These are phyloP conservation scores for Astrocystis sublimbata DNA, from an alignment of 495 filamentous ascomycete genomes.

Conservation along the genomic window DNA sequence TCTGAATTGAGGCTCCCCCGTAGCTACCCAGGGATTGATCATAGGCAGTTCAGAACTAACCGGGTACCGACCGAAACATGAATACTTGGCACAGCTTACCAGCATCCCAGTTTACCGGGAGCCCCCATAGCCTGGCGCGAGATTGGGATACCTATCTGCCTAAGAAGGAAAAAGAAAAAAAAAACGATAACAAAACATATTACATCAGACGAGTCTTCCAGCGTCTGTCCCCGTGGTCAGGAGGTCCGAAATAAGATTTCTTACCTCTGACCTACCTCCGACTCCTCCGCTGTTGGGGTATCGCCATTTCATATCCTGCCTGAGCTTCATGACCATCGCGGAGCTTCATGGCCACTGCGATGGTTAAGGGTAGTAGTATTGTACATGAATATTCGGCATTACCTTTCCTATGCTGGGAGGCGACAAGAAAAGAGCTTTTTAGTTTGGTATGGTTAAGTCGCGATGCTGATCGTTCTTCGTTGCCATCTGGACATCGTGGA, in stretches of 20 bases:
- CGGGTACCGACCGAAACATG: too few species aligned
- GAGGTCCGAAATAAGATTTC: slow-evolving; percentile 39
- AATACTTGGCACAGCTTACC: neutral
- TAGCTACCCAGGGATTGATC: neutral
- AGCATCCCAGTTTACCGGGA: neutral
- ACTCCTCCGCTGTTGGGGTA: neutral
- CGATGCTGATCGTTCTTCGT: neutral
- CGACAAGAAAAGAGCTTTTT: slow-evolving; percentile 9
- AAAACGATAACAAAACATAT: too few species aligned
- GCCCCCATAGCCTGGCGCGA: neutral
- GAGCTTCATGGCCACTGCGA: neutral
- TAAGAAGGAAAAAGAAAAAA: slow-evolving; percentile 24
- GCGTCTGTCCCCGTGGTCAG: slow-evolving; percentile 31
- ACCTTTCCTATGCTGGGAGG: slow-evolving; percentile 28
- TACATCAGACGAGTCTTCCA: slow-evolving; percentile 3
- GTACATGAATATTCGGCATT: slow-evolving; percentile 68
- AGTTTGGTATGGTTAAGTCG: neutral
- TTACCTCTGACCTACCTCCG: slow-evolving; percentile 72
- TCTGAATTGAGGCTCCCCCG: too few species aligned
- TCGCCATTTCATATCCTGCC: slow-evolving; percentile 3
- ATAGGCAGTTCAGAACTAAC: neutral
- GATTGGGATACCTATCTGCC: slow-evolving; percentile 4
- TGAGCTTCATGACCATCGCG: neutral
- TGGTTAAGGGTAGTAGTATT: slow-evolving; percentile 14
- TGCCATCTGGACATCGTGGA: neutral